phyloP scores from a whole-genome alignment of 176 grass and related monocot species.

The Secale cereale region DNA sequence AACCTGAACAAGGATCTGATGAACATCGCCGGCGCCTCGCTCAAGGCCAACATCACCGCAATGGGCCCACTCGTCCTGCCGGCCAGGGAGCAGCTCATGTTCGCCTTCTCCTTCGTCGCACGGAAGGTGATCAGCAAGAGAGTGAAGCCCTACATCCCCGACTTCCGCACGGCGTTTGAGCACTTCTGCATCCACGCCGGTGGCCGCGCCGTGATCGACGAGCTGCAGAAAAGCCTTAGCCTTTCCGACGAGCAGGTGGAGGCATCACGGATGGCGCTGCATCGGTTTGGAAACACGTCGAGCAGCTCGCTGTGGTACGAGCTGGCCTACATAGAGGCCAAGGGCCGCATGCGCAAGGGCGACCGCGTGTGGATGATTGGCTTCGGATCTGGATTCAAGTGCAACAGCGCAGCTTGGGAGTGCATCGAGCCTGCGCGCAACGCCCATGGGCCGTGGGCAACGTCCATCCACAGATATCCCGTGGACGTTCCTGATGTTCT shows the following conservation, averaged over 20 bases:
- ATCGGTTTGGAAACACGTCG: constrained; percentile 80
- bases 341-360: constrained; percentile 50
- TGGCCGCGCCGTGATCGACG: constrained; percentile 78
- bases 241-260: constrained; percentile 63
- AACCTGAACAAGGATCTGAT: too few relatives aligned
- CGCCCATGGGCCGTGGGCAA: too few relatives aligned
- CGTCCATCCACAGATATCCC: too few relatives aligned
- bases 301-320: constrained; percentile 88
- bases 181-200: constrained; percentile 96
- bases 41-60: too few relatives aligned
- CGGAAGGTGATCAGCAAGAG: too few relatives aligned
- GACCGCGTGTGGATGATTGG: constrained; percentile 78
- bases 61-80: too few relatives aligned
- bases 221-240: constrained; percentile 63
- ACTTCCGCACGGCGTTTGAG: constrained; percentile 68
- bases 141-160: constrained; percentile 44
- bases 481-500: too few relatives aligned
- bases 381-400: constrained; percentile 86
- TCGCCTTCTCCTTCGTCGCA: too few relatives aligned
- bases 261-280: constrained; percentile 66
- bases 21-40: too few relatives aligned
- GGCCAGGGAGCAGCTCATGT: too few relatives aligned
- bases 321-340: constrained; percentile 72
- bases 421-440: too few relatives aligned
- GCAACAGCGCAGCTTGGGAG: constrained; percentile 22